phyloP scores from a whole-genome alignment of 306 rosid species.

The Senna tora region DNA sequence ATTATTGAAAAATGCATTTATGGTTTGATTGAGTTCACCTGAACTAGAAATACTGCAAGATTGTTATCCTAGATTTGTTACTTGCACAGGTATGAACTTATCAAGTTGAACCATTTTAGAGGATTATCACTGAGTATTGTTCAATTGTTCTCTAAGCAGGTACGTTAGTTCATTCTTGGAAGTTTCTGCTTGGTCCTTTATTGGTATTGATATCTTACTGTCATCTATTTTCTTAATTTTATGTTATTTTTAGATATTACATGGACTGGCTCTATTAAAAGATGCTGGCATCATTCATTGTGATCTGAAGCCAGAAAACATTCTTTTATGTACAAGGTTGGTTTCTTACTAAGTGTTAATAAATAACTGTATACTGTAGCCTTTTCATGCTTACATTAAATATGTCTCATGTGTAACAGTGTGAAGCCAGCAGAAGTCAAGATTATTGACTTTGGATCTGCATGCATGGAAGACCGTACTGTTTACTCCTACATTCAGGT shows the following conservation, averaged over 20 bases:
- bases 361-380: constrained; percentile 34
- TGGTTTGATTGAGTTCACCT: constrained; percentile 29
- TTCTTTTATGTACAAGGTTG: constrained; percentile 88
- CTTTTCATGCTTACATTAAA: constrained; percentile 44
- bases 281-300: constrained; percentile 99
- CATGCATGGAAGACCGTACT: constrained; percentile 99
- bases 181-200: constrained; percentile 29
- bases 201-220: constrained; percentile 31
- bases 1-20: constrained; percentile 28
- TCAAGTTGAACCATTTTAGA: constrained; percentile 94
- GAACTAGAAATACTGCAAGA: constrained; percentile 13
- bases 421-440: constrained; percentile 92
- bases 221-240: constrained; percentile 41
- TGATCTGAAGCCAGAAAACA: constrained; percentile 99
- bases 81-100: constrained; percentile 86
- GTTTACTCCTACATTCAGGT: constrained; percentile 99
- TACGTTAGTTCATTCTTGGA: constrained; percentile 40
- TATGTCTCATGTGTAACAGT: constrained; percentile 46
- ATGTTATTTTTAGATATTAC: constrained; percentile 61
- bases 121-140: constrained; percentile 94
- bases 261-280: constrained; percentile 84
- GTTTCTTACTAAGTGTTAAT: constrained; percentile 42
- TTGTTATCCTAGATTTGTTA: constrained; percentile 27
- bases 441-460: constrained; percentile 98
- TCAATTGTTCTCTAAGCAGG: constrained; percentile 96